phyloP scores from a whole-genome alignment of 2,329 filamentous ascomycete species.

The Fusarium subglutinans region DNA sequence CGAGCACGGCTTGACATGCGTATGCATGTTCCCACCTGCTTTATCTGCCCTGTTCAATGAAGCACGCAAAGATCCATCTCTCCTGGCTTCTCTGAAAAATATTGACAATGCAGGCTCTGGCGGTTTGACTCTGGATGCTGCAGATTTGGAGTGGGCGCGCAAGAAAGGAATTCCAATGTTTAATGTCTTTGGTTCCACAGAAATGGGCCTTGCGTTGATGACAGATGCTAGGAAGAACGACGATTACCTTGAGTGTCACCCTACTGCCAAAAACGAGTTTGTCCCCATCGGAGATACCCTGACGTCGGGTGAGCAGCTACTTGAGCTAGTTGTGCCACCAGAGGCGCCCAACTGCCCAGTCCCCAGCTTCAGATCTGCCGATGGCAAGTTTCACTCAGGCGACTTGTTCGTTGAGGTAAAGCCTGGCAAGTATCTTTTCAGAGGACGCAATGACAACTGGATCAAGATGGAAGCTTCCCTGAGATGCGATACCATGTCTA shows the following conservation, averaged over 20 bases:
- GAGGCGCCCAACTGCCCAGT: conserved; percentile 30
- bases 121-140: neutral
- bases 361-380: neutral
- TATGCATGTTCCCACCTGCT: conserved; percentile 13
- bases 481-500: conserved; percentile 33
- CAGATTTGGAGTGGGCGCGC: conserved; percentile 22
- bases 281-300: neutral
- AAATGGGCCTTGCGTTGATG: conserved; percentile 8
- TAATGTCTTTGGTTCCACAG: conserved; percentile 27
- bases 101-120: conserved; percentile 9
- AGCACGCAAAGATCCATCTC: conserved; percentile 9
- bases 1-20: neutral
- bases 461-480: conserved; percentile 39
- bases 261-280: conserved; percentile 3
- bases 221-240: neutral
- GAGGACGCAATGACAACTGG: conserved; percentile 38
- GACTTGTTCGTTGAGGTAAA: conserved; percentile 37
- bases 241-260: neutral
- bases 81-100: conserved; percentile 8
- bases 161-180: conserved; percentile 6
- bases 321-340: conserved; percentile 20
- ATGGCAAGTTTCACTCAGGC: conserved; percentile 38
- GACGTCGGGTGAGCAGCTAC: neutral
- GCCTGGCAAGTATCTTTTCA: conserved; percentile 27
- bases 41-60: conserved; percentile 12